Conservation (phyloP, 495 filamentous ascomycete genomes). For the Aspergillus campestris region DNA sequence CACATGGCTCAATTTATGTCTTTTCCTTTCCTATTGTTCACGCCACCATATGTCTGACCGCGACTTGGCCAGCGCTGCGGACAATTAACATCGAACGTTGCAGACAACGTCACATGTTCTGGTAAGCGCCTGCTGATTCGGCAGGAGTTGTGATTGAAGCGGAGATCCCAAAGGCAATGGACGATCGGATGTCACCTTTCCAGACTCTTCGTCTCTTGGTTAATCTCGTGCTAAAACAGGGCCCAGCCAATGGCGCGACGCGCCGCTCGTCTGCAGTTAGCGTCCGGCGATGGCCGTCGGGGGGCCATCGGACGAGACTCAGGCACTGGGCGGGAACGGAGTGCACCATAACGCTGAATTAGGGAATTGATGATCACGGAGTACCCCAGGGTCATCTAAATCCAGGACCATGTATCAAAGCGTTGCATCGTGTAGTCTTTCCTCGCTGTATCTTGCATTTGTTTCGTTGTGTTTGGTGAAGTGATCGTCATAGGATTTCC, state of each 20-base stretch:
- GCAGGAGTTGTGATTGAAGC: conserved; percentile 1
- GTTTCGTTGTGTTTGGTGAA: conserved; percentile 2
- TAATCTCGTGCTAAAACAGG: too few species aligned
- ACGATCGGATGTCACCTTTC: conserved; percentile 6
- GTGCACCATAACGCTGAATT: background rate
- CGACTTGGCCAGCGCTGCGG: too few species aligned
- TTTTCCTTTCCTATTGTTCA: too few species aligned
- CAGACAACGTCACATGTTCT: conserved; percentile 25
- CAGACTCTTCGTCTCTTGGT: too few species aligned
- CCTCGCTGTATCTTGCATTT: background rate
- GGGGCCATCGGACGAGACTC: conserved; percentile 5
- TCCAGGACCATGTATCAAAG: conserved; percentile 3
- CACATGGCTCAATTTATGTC: background rate
- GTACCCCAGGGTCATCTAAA: background rate
- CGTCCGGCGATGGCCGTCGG: conserved; percentile 5
- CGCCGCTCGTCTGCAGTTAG: conserved; percentile 1
- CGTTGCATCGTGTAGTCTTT: conserved; percentile 7
- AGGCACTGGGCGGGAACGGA: background rate
- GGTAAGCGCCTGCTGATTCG: conserved; percentile 29
- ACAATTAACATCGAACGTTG: background rate
- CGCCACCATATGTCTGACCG: too few species aligned
- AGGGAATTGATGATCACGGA: conserved; percentile 4
- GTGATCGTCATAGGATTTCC: background rate
- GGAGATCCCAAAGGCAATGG: conserved; percentile 1
- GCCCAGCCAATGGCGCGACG: conserved; percentile 8